Conservation (phyloP, 805 yeast species). For the Cyberlindnera veronae region DNA sequence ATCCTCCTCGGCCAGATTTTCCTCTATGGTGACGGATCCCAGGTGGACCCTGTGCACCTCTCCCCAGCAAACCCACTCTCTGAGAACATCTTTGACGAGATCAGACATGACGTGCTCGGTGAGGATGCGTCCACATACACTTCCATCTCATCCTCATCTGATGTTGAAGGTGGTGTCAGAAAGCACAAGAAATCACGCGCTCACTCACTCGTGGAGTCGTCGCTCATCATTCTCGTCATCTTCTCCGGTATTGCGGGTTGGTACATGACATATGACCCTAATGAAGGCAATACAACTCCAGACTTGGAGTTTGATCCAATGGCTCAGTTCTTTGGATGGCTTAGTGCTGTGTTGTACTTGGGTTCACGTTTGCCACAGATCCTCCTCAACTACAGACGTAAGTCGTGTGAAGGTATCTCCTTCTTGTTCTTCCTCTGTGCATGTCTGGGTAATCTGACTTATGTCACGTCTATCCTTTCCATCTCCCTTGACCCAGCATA, state of each 20-base stretch:
- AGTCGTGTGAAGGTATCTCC: constrained; percentile 93
- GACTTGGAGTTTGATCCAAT: constrained; percentile 62
- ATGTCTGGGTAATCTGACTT: constrained; percentile 88
- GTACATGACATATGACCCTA: constrained; percentile 60
- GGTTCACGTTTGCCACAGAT: constrained; percentile 95
- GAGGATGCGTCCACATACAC: constrained; percentile 16
- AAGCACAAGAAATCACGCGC: constrained; percentile 19
- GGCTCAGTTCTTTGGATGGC: constrained; percentile 85
- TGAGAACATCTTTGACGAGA: constrained; percentile 67
- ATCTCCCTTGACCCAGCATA: constrained; percentile 70
- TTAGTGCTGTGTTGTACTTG: constrained; percentile 68
- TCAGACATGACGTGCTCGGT: constrained; percentile 40
- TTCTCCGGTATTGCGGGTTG: constrained; percentile 85
- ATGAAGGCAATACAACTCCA: constrained; percentile 28
- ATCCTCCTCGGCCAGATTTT: constrained; percentile 81
- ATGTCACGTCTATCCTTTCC: constrained; percentile 79
- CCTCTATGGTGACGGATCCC: constrained; percentile 62
- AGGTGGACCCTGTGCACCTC: constrained; percentile 70
- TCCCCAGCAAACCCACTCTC: constrained; percentile 86
- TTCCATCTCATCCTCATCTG: constrained; percentile 8
- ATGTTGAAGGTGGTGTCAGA: constrained; percentile 5
- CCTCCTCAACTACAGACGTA: constrained; percentile 75
- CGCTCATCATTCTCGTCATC: constrained; percentile 64
- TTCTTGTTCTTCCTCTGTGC: constrained; percentile 93
- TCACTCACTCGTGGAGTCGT: constrained; percentile 28